A percentile compares a stretch with the other conserved stretches of the same genome.
Conservation (phyloP, 1,284 basidiomycete genomes). For the Blastosporella zonata region DNA sequence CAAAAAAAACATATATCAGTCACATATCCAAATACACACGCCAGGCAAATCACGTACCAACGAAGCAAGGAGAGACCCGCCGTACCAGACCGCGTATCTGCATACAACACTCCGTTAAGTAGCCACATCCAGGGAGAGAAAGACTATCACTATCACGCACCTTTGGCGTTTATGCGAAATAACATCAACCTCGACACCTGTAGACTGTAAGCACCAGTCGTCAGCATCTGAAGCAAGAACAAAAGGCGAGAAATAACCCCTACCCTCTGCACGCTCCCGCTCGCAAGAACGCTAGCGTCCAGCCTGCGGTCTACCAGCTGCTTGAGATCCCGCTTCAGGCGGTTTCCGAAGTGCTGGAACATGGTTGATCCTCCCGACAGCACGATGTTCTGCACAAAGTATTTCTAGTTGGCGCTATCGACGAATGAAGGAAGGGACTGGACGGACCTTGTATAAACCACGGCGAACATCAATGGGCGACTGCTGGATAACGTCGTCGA, state of each 20-base stretch:
- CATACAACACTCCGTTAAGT: slow-evolving; percentile 12
- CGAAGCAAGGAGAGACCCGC: slow-evolving; percentile 91
- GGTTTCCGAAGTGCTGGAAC: slow-evolving; percentile 97
- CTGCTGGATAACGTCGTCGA: slow-evolving; percentile 94
- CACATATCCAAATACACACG: too few species aligned
- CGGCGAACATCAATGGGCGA: slow-evolving; percentile 95
- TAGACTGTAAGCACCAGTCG: slow-evolving; percentile 56
- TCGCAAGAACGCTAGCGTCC: slow-evolving; percentile 72
- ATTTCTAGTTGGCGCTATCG: too few species aligned
- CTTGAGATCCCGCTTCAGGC: slow-evolving; percentile 94
- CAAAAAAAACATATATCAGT: slow-evolving; percentile 2
- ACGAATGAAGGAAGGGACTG: too few species aligned
- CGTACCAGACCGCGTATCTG: slow-evolving; percentile 97
- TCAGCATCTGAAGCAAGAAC: slow-evolving; percentile 7
- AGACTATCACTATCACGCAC: slow-evolving; percentile 37
- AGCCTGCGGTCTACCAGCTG: slow-evolving; percentile 91
- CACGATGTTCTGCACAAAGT: slow-evolving; percentile 95
- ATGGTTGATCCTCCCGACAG: slow-evolving; percentile 94
- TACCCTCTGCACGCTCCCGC: slow-evolving; percentile 78
- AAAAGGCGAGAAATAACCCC: slow-evolving; percentile 16
- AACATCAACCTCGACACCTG: slow-evolving; percentile 94
- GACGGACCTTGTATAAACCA: slow-evolving; percentile 84
- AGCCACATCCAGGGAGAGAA: not conserved
- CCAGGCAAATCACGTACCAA: slow-evolving; percentile 54
- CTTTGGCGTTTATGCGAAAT: slow-evolving; percentile 98